A percentile compares a stretch with the other conserved stretches of the same genome.
These are phyloP conservation scores for Penicillium sp. DNA, from an alignment of 2,329 filamentous ascomycete species.

Conservation along the genomic window DNA sequence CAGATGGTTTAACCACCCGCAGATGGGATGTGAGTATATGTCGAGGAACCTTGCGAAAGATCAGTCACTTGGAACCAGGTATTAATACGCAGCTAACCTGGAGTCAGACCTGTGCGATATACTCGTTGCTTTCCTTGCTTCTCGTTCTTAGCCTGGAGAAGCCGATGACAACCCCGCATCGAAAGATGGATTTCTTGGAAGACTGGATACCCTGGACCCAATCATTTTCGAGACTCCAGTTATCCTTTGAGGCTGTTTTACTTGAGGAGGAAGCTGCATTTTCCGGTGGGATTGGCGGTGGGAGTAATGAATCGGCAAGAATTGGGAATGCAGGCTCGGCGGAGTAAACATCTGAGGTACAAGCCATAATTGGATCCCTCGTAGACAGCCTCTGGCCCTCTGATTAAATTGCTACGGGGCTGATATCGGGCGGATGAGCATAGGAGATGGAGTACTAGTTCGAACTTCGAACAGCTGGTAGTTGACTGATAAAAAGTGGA, in stretches of 20 bases:
- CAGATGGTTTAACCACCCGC: constrained; percentile 4
- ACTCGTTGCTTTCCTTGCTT: constrained; percentile 26
- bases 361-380: constrained; percentile 16
- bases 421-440: not conserved
- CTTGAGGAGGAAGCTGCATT: not conserved
- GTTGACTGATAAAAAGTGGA: not conserved
- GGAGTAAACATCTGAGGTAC: constrained; percentile 22
- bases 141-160: constrained; percentile 30
- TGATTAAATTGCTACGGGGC: not conserved
- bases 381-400: not conserved
- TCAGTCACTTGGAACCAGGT: no score
- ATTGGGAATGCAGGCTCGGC: constrained; percentile 31
- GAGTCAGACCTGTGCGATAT: constrained; percentile 31
- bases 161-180: constrained; percentile 31
- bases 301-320: constrained; percentile 32
- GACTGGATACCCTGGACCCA: constrained; percentile 23
- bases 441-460: not conserved
- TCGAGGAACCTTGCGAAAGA: constrained; percentile 27
- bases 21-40: constrained; percentile 28
- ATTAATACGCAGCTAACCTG: not conserved
- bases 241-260: not conserved
- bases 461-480: not conserved
- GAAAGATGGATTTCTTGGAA: constrained; percentile 21
- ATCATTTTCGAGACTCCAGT: constrained; percentile 29
- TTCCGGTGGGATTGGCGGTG: constrained; percentile 1